Percentiles rank a stretch among this genome's conserved stretches.
phyloP scores from a whole-genome alignment of 2,329 filamentous ascomycete species.

The Penicillium vulpinum region DNA sequence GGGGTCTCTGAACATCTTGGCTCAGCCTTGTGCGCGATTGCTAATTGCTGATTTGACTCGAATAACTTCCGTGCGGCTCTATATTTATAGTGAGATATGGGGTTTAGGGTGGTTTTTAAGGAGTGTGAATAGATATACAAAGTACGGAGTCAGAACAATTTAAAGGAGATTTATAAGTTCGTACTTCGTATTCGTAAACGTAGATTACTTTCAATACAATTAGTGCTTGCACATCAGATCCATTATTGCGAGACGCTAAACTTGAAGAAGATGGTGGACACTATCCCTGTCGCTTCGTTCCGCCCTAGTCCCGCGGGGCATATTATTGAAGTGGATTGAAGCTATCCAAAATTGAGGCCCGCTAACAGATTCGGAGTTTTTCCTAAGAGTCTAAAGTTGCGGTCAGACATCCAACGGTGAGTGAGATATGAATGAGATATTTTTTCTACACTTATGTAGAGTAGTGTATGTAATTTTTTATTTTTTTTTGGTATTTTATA shows the following conservation, averaged over 20 bases:
- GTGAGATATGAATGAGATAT: not conserved
- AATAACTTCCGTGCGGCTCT: not conserved
- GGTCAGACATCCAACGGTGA: constrained; percentile 20
- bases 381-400: constrained; percentile 18
- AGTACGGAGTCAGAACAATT: not conserved
- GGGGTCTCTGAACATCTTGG: not conserved
- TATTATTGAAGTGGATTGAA: constrained; percentile 11
- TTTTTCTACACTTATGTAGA: no score
- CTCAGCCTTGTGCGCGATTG: constrained; percentile 9
- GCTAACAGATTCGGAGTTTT: constrained; percentile 17
- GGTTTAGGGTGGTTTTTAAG: not conserved
- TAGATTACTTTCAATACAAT: not conserved
- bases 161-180: not conserved
- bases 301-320: constrained; percentile 11
- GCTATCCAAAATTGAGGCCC: constrained; percentile 18
- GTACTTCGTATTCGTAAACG: not conserved
- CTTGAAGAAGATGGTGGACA: not conserved
- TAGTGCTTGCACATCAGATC: constrained; percentile 5
- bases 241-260: constrained; percentile 6
- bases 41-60: not conserved
- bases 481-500: not conserved
- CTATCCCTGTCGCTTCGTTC: constrained; percentile 13
- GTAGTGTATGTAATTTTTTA: no score
- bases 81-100: not conserved
- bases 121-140: no score